Evolutionary conservation across 106 monocot genomes (phyloP), one percentile per base, ranked within the genome.

Genomic region (Dendrobium officinale): DNA sequence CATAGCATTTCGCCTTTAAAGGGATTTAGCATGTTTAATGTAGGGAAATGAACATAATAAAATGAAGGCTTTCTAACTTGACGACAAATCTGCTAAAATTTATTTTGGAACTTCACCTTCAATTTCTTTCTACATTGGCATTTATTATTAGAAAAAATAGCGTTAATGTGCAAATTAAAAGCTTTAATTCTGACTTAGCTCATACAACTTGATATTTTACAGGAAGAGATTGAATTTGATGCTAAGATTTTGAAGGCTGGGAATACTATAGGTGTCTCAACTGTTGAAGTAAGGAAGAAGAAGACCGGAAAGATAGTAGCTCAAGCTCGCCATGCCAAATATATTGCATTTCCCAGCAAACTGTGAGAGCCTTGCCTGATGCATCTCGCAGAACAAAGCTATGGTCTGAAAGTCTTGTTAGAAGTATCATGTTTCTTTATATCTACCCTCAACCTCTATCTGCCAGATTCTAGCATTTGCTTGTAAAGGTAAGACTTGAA

Each of bases 141-240:
- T 58, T 58, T 58, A 20, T 58, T 58, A 58, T 20, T 58, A 4
- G 16, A 2, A 19, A 58, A 58, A 16, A 58, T 58, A 58, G 58
- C 58, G 19, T 58, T 18, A 58, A 58, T 18, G 2, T 58, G 20
- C 15, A 58, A 18, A 58, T 58, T 58, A 19, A 58, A 58, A 18
- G 58, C 58, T 58, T 20, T 4, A 58, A 58, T 58, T 20, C 22
- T 64, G 9, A 64, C 3, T 24, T 5, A 26, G 24, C 64, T 64
- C 61, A 22, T 64, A 64, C 24, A 64, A 22, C 22, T 64, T 64
- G 24, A 64, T 64, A 64, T 43, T 74, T 74, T 19, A 43, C 74
- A 95, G 95, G 95, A 95, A 79, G 92, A 90, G 67, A 92, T 95
- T 66, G 92, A 92, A 79, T 92, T 95, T 55, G 95, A 95, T 27